Evolutionary conservation across 805 yeast genomes (phyloP), one percentile per base, ranked within the genome.

Genomic region (Candida oleophila): DNA sequence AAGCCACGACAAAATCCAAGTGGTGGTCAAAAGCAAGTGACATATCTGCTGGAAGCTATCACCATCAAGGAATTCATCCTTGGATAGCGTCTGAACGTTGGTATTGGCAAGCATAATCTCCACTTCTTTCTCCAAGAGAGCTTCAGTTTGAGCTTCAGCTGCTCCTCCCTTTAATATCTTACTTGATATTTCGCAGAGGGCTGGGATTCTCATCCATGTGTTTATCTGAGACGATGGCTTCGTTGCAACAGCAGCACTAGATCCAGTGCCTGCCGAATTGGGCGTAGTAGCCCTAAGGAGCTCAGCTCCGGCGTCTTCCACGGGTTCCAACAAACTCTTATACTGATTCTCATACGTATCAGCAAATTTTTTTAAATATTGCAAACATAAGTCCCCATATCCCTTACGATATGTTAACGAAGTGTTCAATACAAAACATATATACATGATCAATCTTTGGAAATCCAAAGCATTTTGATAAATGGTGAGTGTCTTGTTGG

Each of bases 1-100:
- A 38, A 87, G 69, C 87, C 90, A 83, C 15, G 68, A 55, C 36
- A 80, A 61, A 2, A 83, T 66, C 82, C 89, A 80, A 15, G 72
- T 65, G 1, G 84, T 52, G 3, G 86, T 77, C 12, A 78, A 69
- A 16, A 82, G 66, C 38, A 87, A 66, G 44, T 80, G 66, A 11
- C 83, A 69, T 3, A 83, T 68, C 18, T 76, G 73, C 41, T 74
- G 73, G 51, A 83, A 73, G 12, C 80, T 69, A 12, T 74, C 74
- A 15, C 68, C 60, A 49, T 81, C 87, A 38, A 87, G 66, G 12
- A 81, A 57, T 50, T 83, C 88, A 20, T 74, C 75, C 43, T 76
- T 75, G 4, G 65, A 21, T n/a, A 36, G 22, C 7, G 39, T 20
- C 22, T 4, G 19, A 4, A 16, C 8, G 36, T 33, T 14, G 7